Evolutionary conservation across 805 yeast genomes (phyloP), one percentile per base, ranked within the genome.

Genomic region (Saccharomycopsis synnaedendra): DNA sequence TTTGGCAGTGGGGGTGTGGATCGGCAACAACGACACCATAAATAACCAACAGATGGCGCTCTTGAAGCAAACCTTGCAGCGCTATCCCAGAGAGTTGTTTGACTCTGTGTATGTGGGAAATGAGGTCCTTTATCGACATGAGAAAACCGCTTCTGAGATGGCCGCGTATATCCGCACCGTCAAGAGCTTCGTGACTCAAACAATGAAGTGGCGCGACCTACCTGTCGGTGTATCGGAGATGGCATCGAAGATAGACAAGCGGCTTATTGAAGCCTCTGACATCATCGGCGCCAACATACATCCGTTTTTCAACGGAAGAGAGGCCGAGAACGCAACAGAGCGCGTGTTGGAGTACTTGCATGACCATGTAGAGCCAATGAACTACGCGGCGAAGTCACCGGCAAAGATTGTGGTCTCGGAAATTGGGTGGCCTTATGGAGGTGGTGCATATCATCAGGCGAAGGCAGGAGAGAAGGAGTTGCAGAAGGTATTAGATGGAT

Each of bases 371-470:
- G 60, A 65, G 30, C 77, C 78, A 1, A 28, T 59, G 33, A 63
- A 62, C 45, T 47, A 56, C 9, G 51, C 58, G 29, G 52, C 57
- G 3, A 54, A 60, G 7, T 49, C 53, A 5, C 45, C 48, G 32
- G 58, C 67, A 1, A 60, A 57, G 32, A 55, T 78, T 4, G 64
- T 72, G 3, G 67, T 82, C 1, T 68, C 84, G 0, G 87, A 82
- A 54, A 72, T 80, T 27, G 88, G 87, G 0, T 82, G 88, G 89
- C 89, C 88, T 0, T 75, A 69, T 40, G 65, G 61, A 1, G 88
- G 87, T 3, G 86, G 85, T 0, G 49, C 37, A 1, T 69, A 65
- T 48, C 58, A 64, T 39, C 58, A 62, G 1, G 68, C 87, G 0
- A 57, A 59, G 3, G 84, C 86, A 0, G 74, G 73, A 1, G 52